Percentiles rank a stretch among this genome's conserved stretches.
phyloP scores from a whole-genome alignment of 129 eudicot species.

The Solidago caesia region DNA sequence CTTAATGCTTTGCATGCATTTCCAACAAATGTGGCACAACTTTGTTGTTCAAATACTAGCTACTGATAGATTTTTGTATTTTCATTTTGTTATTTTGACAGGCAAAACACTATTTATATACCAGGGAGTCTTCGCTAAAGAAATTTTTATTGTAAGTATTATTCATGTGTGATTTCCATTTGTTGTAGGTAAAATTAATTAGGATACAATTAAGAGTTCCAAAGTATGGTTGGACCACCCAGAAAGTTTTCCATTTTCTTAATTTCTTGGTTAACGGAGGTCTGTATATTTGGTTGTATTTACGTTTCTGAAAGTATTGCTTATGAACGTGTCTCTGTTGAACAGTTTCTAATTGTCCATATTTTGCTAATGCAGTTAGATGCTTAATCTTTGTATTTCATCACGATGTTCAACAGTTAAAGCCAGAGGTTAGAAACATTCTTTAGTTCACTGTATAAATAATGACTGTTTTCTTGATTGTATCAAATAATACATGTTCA shows the following conservation, averaged over 20 bases:
- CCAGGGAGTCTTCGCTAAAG: too few relatives aligned
- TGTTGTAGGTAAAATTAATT: constrained; percentile 66
- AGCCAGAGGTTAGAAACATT: constrained; percentile 66
- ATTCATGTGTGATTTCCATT: constrained; percentile 21
- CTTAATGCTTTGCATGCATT: too few relatives aligned
- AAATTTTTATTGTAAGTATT: constrained; percentile 13
- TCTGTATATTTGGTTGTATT: constrained; percentile 34
- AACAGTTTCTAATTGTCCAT: not conserved
- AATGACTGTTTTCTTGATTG: constrained; percentile 3
- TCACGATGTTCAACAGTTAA: constrained; percentile 54
- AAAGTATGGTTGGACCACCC: constrained; percentile 97
- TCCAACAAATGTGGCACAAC: too few relatives aligned
- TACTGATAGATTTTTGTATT: too few relatives aligned
- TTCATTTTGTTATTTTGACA: too few relatives aligned
- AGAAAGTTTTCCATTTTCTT: constrained; percentile 92
- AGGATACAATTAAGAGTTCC: constrained; percentile 90
- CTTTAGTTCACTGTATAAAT: not conserved
- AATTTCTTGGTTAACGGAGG: constrained; percentile 94
- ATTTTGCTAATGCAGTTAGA: constrained; percentile 60
- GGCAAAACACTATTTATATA: too few relatives aligned
- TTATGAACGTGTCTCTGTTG: not conserved
- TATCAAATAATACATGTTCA: not conserved
- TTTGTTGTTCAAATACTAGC: too few relatives aligned
- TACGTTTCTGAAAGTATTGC: not conserved
- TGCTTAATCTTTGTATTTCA: constrained; percentile 70